phyloP scores from a whole-genome alignment of 495 filamentous ascomycete species.

The Xylaria palmicola region DNA sequence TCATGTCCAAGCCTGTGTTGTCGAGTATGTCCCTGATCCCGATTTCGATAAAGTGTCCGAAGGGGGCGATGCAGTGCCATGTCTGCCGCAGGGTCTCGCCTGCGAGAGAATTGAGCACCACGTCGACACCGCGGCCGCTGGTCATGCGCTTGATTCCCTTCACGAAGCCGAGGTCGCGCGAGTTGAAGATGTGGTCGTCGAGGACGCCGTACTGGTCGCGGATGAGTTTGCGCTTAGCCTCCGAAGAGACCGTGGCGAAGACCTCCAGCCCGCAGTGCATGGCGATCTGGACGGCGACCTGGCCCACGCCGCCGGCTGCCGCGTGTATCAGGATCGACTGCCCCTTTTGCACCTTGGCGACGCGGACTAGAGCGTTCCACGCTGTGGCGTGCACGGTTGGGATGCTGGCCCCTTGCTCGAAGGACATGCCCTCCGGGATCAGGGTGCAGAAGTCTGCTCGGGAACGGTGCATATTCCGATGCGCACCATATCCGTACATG shows the following conservation, averaged over 20 bases:
- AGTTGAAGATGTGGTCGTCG: constrained; percentile 52
- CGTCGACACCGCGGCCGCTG: constrained; percentile 50
- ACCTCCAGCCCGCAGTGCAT: constrained; percentile 52
- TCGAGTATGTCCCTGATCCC: constrained; percentile 45
- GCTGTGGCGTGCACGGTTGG: constrained; percentile 56
- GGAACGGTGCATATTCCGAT: constrained; percentile 19
- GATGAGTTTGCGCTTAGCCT: constrained; percentile 45
- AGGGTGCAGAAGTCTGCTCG: constrained; percentile 29
- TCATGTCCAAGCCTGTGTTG: constrained; percentile 40
- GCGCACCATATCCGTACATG: constrained; percentile 33
- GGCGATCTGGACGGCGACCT: constrained; percentile 54
- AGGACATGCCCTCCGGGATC: constrained; percentile 48
- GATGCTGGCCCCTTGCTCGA: constrained; percentile 50
- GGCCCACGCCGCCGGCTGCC: constrained; percentile 55
- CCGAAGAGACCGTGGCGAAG: constrained; percentile 53
- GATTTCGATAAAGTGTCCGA: constrained; percentile 59
- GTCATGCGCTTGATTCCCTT: constrained; percentile 48
- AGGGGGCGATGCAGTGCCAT: constrained; percentile 54
- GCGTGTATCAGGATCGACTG: constrained; percentile 60
- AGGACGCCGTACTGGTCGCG: constrained; percentile 51
- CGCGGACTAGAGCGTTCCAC: constrained; percentile 45
- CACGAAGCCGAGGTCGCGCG: constrained; percentile 40
- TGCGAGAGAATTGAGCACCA: constrained; percentile 60
- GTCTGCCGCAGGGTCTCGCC: constrained; percentile 53
- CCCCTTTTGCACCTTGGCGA: constrained; percentile 39